Percentiles rank a stretch among this genome's conserved stretches.
phyloP scores from a whole-genome alignment of 768 basidiomycete genomes.

The Termitomyces sp. region DNA sequence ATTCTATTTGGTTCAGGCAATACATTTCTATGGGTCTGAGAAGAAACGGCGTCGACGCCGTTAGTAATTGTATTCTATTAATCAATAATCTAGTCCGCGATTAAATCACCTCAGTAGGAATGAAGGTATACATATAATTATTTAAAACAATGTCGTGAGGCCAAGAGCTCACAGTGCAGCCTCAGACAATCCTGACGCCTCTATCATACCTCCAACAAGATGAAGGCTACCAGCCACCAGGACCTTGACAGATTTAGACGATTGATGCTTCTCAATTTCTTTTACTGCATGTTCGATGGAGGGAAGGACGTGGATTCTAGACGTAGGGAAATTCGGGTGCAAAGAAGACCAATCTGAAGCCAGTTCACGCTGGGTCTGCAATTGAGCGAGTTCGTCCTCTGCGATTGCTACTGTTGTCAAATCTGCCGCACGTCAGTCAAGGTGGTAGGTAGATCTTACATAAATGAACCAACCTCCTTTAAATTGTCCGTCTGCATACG shows the following conservation, averaged over 20 bases:
- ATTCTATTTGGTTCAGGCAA: constrained; percentile 31
- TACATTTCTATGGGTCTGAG: constrained; percentile 46
- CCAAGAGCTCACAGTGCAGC: constrained; percentile 41
- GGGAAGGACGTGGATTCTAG: constrained; percentile 71
- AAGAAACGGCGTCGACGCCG: constrained; percentile 16
- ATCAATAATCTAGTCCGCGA: not conserved
- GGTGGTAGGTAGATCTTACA: not conserved
- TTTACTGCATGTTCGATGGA: constrained; percentile 89
- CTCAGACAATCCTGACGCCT: constrained; percentile 79
- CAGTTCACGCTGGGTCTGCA: constrained; percentile 75
- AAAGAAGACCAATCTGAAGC: constrained; percentile 67
- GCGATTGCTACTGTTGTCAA: constrained; percentile 66
- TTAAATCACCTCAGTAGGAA: not conserved
- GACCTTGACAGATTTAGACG: constrained; percentile 39
- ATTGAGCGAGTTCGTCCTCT: constrained; percentile 52
- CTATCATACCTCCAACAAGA: constrained; percentile 90
- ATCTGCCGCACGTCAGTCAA: constrained; percentile 41
- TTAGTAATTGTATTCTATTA: not conserved
- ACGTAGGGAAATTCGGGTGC: constrained; percentile 52
- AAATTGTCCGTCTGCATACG: constrained; percentile 82
- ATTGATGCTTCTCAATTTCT: constrained; percentile 43
- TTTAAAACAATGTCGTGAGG: not conserved
- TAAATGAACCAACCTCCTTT: constrained; percentile 69
- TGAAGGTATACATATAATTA: not conserved
- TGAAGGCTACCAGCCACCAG: constrained; percentile 91